Base-by-base conservation (phyloP, 2,329 filamentous ascomycete species). In the Pyrenophora teres region DNA sequence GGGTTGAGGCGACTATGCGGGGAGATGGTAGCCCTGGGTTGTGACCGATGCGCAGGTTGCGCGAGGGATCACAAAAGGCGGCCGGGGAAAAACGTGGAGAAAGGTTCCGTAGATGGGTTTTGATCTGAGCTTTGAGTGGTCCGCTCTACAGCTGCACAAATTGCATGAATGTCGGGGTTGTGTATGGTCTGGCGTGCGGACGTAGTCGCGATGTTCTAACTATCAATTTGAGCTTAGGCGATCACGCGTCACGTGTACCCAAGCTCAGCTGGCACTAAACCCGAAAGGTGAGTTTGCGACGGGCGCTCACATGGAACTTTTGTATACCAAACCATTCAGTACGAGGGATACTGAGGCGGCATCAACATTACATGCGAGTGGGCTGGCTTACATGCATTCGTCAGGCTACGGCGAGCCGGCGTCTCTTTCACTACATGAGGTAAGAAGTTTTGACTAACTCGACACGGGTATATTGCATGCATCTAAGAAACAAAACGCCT, bases 211-310 rank as follows among this genome's bases (percentile, higher is more conserved):
- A 50, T 45, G 43, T 36, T 12, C 36, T 48, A 57, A 55, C 36
- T 48, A 57, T 53, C 49, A 48, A 49, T 45, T 57, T 40, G 47
- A 53, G 50, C 52, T 52, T 55, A 55, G 54, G 53, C 50, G 37
- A 42, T 46, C 43, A n/a, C 52, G 31, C 21, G 38, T 64, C 63
- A 64, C 62, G 63, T 64, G 63, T 31, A 36, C 9, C 8, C 23
- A 9, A 51, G 35, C 42, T 27, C 27, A 2, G 35, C 4, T 12
- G 18, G 30, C 58, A 47, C 62, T 66, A 66, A 30, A 51, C 62
- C 60, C 15, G 30, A 62, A 62, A 37, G 23, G 54, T 50, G 39
- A 49, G 37, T 64, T 62, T 63, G 63, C 63, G 60, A 59, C 51
- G 38, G 31, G 36, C 30, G 21, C 16, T 27, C 19, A 6, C n/a